These are phyloP conservation scores for Yarrowia galli DNA, from an alignment of 1,139 yeast genomes.

Conservation along the genomic window DNA sequence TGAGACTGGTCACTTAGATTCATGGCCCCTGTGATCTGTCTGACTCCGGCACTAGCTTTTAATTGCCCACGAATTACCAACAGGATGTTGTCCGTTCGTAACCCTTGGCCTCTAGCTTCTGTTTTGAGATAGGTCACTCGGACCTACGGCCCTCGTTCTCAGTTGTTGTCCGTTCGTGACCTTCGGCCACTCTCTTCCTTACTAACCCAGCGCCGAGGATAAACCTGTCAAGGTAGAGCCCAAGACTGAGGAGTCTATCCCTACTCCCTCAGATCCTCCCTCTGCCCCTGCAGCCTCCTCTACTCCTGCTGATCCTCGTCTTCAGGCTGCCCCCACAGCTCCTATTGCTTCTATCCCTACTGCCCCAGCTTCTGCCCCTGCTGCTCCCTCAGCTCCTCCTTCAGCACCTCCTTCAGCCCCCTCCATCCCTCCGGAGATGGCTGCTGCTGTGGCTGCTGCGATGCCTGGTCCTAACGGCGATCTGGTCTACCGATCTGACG, in stretches of 20 bases:
- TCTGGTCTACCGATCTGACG: constrained; percentile 30
- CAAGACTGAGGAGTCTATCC: constrained; percentile 20
- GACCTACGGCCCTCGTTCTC: too few relatives aligned
- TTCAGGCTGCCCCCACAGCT: neutral
- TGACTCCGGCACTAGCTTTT: too few relatives aligned
- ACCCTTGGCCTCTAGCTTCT: too few relatives aligned
- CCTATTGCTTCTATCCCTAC: constrained; percentile 18
- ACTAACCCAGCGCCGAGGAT: constrained; percentile 50
- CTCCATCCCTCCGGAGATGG: constrained; percentile 40
- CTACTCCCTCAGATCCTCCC: constrained; percentile 39
- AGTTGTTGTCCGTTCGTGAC: constrained; percentile 12
- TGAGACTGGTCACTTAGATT: too few relatives aligned
- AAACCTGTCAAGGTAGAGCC: constrained; percentile 38
- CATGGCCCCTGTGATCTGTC: too few relatives aligned
- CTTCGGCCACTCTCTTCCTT: constrained; percentile 19
- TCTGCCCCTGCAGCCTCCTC: too few relatives aligned
- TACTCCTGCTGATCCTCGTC: neutral
- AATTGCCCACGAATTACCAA: too few relatives aligned
- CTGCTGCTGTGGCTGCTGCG: constrained; percentile 42
- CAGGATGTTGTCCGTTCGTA: too few relatives aligned
- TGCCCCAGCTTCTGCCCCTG: neutral
- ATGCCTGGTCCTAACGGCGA: neutral
- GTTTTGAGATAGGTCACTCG: too few relatives aligned
- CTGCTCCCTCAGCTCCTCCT: neutral
- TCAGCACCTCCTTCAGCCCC: constrained; percentile 13